Evolutionary conservation across 2,329 filamentous ascomycete species (phyloP).

Genomic region (Ophiostoma populinum): DNA sequence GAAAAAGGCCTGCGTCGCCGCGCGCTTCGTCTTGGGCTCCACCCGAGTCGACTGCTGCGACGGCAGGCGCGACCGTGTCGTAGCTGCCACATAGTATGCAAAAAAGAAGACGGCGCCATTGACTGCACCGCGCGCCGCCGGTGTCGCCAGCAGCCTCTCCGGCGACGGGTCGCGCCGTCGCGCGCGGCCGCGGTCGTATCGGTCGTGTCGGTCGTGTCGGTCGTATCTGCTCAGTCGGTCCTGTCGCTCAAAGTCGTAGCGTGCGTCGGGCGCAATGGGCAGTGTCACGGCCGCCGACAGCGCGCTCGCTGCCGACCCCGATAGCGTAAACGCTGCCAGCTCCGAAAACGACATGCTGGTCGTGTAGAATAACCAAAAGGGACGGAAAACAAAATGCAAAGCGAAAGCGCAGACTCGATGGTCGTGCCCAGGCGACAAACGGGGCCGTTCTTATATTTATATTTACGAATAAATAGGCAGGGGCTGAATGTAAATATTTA

Average conservation of each 20-base stretch:
- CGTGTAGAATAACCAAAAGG: neutral
- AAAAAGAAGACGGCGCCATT: conserved; percentile 81
- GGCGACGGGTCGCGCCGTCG: too few species aligned
- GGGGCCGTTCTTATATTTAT: too few species aligned
- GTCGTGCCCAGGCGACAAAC: too few species aligned
- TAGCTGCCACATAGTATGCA: conserved; percentile 41
- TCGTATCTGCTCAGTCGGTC: too few species aligned
- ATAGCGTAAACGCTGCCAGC: conserved; percentile 56
- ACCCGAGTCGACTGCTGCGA: neutral
- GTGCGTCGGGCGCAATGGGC: conserved; percentile 24
- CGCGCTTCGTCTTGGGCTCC: neutral
- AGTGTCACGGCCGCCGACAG: conserved; percentile 66
- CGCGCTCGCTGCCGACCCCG: conserved; percentile 61
- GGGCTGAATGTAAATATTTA: too few species aligned
- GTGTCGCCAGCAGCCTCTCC: too few species aligned
- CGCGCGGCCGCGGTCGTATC: too few species aligned
- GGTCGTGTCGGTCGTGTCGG: too few species aligned
- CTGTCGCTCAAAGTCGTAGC: conserved; percentile 39
- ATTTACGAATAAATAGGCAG: too few species aligned
- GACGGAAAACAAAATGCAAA: neutral
- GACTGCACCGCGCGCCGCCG: conserved; percentile 18
- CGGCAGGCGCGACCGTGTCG: conserved; percentile 12
- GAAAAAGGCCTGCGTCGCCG: conserved; percentile 15
- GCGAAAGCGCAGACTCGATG: too few species aligned
- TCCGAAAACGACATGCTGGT: conserved; percentile 37